Percentiles rank a stretch among this genome's conserved stretches.
Evolutionary conservation across 352 stramenopile genomes (phyloP).

Genomic region (Pythium utonaiense): DNA sequence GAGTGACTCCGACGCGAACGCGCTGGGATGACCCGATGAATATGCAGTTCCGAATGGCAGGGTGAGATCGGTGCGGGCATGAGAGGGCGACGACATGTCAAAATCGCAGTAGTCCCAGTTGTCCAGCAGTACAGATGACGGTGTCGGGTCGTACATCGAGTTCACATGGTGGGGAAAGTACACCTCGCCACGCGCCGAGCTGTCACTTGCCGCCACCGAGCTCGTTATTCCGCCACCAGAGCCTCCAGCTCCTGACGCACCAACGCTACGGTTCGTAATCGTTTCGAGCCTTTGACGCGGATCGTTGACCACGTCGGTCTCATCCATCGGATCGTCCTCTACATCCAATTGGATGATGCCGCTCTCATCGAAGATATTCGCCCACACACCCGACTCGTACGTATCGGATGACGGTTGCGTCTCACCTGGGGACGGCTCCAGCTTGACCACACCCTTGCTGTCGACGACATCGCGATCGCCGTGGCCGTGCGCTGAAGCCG

Average conservation of each 20-base stretch:
- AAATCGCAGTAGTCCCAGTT: slow-evolving; percentile 34
- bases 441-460: slow-evolving; percentile 8
- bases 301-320: slow-evolving; percentile 11
- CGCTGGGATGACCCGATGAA: background rate
- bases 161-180: background rate
- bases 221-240: background rate
- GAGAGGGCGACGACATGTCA: slow-evolving; percentile 15
- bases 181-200: background rate
- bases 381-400: slow-evolving; percentile 34
- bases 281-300: slow-evolving; percentile 2
- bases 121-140: slow-evolving; percentile 25
- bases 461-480: background rate
- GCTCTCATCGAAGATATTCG: slow-evolving; percentile 34
- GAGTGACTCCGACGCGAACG: background rate
- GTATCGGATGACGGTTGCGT: background rate
- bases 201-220: background rate
- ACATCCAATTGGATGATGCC: slow-evolving; percentile 25
- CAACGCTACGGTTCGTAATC: background rate
- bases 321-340: slow-evolving; percentile 30
- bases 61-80: background rate
- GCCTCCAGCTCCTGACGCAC: background rate
- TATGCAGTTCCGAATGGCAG: background rate
- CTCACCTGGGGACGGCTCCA: slow-evolving; percentile 1
- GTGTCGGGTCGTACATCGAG: slow-evolving; percentile 6
- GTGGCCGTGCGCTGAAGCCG: background rate